Conservation (phyloP, 2,329 filamentous ascomycete species). For the Curvularia hawaiiensis region DNA sequence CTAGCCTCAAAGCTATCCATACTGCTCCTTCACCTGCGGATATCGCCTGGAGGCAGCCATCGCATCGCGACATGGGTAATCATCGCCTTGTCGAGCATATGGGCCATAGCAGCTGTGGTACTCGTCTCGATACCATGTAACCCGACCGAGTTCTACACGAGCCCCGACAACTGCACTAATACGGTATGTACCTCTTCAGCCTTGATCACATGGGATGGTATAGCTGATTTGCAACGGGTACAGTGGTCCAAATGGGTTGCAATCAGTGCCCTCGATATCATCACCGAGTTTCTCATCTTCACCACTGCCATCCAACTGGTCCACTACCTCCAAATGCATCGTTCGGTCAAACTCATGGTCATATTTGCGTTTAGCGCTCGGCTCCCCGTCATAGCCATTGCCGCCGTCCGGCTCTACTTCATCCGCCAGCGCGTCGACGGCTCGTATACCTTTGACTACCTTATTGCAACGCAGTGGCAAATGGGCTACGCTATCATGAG, state of each 20-base stretch:
- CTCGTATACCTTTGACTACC: conserved; percentile 29
- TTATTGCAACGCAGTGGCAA: conserved; percentile 44
- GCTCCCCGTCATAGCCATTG: conserved; percentile 34
- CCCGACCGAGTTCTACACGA: conserved; percentile 23
- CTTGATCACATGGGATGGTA: neutral
- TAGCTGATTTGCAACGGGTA: neutral
- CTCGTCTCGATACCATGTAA: conserved; percentile 38
- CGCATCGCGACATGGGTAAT: conserved; percentile 26
- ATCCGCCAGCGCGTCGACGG: conserved; percentile 25
- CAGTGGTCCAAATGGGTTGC: conserved; percentile 40
- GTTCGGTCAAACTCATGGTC: conserved; percentile 33
- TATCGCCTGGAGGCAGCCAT: conserved; percentile 31
- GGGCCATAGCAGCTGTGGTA: conserved; percentile 31
- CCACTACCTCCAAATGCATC: conserved; percentile 36
- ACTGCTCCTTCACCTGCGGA: conserved; percentile 36
- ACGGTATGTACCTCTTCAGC: conserved; percentile 24
- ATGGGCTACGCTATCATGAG: conserved; percentile 45
- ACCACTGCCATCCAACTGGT: conserved; percentile 34
- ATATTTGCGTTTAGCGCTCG: conserved; percentile 39
- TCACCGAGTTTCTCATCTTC: conserved; percentile 36
- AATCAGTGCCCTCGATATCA: conserved; percentile 35
- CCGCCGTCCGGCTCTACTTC: conserved; percentile 35
- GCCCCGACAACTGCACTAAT: conserved; percentile 22
- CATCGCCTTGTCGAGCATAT: conserved; percentile 27
- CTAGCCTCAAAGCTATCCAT: conserved; percentile 38